Percentiles rank a stretch among this genome's conserved stretches.
Evolutionary conservation across 2,329 filamentous ascomycete species (phyloP).

Genomic region (Neofusicoccum sp.): DNA sequence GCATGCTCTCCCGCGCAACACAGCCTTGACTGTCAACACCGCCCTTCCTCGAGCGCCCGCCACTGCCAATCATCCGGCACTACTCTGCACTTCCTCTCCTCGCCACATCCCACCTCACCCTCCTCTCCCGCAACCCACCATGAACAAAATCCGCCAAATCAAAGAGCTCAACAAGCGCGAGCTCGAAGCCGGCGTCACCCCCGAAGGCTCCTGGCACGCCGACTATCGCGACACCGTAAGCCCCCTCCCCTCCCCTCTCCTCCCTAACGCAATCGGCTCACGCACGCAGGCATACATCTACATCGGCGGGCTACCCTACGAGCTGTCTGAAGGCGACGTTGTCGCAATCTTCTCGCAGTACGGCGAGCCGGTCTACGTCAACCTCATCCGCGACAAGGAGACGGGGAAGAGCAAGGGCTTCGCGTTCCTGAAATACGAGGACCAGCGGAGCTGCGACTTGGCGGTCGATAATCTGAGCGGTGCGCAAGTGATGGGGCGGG

Average conservation of each 20-base stretch:
- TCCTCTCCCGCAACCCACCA: slow-evolving; percentile 42
- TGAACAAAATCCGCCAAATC: slow-evolving; percentile 94
- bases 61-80: not conserved
- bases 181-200: slow-evolving; percentile 81
- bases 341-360: slow-evolving; percentile 97
- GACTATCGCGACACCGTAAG: slow-evolving; percentile 84
- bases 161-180: slow-evolving; percentile 92
- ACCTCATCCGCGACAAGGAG: slow-evolving; percentile 90
- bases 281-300: slow-evolving; percentile 71
- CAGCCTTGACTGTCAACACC: not conserved
- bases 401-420: slow-evolving; percentile 94
- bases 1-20: not conserved
- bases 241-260: too few species aligned
- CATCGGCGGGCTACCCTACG: slow-evolving; percentile 89
- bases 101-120: not conserved
- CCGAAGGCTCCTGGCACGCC: slow-evolving; percentile 91
- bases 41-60: not conserved
- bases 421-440: slow-evolving; percentile 96
- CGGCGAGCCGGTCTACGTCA: slow-evolving; percentile 90
- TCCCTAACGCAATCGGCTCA: not conserved
- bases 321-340: slow-evolving; percentile 92
- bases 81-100: too few species aligned
- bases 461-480: slow-evolving; percentile 95
- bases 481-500: slow-evolving; percentile 73
- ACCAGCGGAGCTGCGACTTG: slow-evolving; percentile 91